Evolutionary conservation across 2,329 filamentous ascomycete species (phyloP).

Genomic region (Xylaria sp.): DNA sequence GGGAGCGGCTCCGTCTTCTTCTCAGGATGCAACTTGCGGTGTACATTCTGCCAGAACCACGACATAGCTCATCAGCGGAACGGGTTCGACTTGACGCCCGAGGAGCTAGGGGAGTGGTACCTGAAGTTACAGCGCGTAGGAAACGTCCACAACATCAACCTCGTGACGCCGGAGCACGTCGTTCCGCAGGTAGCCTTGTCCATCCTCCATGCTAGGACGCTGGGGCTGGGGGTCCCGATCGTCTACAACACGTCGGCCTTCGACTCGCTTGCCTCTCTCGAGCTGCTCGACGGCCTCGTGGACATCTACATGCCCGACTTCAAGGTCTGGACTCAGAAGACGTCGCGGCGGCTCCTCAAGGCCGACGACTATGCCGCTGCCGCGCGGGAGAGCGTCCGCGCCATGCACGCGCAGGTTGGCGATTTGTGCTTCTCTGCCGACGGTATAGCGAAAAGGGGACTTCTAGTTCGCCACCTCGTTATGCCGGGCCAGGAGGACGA

Average conservation of each 20-base stretch:
- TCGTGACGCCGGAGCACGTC: constrained; percentile 87
- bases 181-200: constrained; percentile 83
- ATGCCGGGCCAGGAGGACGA: constrained; percentile 85
- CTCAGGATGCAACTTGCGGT: constrained; percentile 77
- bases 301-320: constrained; percentile 92
- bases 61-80: constrained; percentile 86
- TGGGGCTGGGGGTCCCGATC: constrained; percentile 77
- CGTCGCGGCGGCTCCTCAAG: constrained; percentile 78
- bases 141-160: constrained; percentile 89
- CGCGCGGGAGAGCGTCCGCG: constrained; percentile 79
- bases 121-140: constrained; percentile 83
- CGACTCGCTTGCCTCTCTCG: constrained; percentile 77
- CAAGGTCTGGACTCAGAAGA: constrained; percentile 77
- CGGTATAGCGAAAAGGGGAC: constrained; percentile 80
- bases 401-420: constrained; percentile 84
- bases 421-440: constrained; percentile 85
- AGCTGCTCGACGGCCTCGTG: constrained; percentile 79
- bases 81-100: constrained; percentile 80
- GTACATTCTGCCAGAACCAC: constrained; percentile 83
- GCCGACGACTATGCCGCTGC: constrained; percentile 78
- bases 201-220: constrained; percentile 76
- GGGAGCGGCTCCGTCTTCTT: constrained; percentile 86
- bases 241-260: constrained; percentile 88
- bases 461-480: constrained; percentile 81
- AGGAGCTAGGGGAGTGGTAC: constrained; percentile 84